Percentiles rank a stretch among this genome's conserved stretches.
phyloP scores from a whole-genome alignment of 2,329 filamentous ascomycete species.

The Knufia fluminis region DNA sequence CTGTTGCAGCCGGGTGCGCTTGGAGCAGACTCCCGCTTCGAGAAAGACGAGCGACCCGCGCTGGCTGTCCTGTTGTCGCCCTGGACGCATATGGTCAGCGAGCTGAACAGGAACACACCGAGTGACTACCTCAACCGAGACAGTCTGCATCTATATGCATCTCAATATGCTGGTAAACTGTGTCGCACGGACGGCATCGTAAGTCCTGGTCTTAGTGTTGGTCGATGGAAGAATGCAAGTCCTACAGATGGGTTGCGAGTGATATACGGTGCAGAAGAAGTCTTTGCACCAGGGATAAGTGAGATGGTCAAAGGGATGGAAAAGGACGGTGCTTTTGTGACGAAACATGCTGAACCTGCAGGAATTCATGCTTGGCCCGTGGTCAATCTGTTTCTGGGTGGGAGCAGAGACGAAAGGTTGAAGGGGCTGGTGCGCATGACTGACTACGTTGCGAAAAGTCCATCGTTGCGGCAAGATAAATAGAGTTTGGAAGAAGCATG shows the following conservation, averaged over 20 bases:
- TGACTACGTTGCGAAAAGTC: conserved; percentile 16
- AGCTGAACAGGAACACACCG: conserved; percentile 55
- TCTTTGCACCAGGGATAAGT: conserved; percentile 62
- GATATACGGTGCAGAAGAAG: conserved; percentile 66
- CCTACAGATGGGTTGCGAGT: conserved; percentile 61
- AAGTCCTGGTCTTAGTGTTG: conserved; percentile 60
- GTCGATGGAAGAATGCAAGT: conserved; percentile 58
- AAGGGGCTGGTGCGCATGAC: conserved; percentile 34
- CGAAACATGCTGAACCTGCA: conserved; percentile 50
- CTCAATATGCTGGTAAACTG: conserved; percentile 54
- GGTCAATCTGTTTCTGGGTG: conserved; percentile 49
- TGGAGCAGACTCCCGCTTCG: conserved; percentile 25
- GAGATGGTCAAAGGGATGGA: conserved; percentile 49
- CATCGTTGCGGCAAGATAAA: conserved; percentile 13
- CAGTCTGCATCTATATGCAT: conserved; percentile 60
- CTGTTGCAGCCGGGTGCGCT: conserved; percentile 52
- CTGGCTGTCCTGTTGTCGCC: conserved; percentile 69
- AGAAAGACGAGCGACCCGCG: conserved; percentile 35
- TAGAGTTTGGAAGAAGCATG: conserved; percentile 5
- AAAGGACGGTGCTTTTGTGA: conserved; percentile 46
- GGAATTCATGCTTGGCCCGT: conserved; percentile 80
- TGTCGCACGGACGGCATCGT: conserved; percentile 42
- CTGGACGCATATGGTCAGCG: conserved; percentile 66
- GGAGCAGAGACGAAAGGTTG: conserved; percentile 37
- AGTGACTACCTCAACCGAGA: conserved; percentile 66